Conservation (phyloP, 2,329 filamentous ascomycete species). For the Canariomyces notabilis region DNA sequence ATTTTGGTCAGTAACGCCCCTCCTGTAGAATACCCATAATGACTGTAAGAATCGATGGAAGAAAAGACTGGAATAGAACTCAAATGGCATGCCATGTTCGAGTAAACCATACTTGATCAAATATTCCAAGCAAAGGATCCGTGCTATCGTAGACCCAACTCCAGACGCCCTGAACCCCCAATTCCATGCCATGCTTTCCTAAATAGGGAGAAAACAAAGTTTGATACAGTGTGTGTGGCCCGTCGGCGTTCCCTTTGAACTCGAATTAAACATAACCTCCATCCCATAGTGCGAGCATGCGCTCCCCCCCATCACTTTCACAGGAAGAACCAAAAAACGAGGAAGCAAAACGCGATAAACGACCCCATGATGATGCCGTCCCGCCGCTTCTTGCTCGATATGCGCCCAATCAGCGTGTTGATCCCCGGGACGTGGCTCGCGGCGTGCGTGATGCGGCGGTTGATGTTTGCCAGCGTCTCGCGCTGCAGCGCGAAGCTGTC, state of each 20-base stretch:
- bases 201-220: not conserved
- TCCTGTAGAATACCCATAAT: slow-evolving; percentile 4
- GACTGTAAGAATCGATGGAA: not conserved
- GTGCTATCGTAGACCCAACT: slow-evolving; percentile 1
- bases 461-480: slow-evolving; percentile 83
- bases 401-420: slow-evolving; percentile 85
- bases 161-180: slow-evolving; percentile 8
- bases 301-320: slow-evolving; percentile 34
- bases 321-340: slow-evolving; percentile 76
- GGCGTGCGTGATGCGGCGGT: slow-evolving; percentile 81
- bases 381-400: slow-evolving; percentile 89
- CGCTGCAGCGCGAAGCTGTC: slow-evolving; percentile 84
- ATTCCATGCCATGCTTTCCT: slow-evolving; percentile 4
- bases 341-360: slow-evolving; percentile 88
- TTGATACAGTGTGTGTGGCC: too few relatives aligned
- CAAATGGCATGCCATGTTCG: not conserved
- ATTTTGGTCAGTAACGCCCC: slow-evolving; percentile 7
- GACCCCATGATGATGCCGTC: slow-evolving; percentile 89
- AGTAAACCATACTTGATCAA: too few relatives aligned
- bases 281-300: not conserved
- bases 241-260: too few relatives aligned
- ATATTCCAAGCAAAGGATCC: too few relatives aligned
- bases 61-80: not conserved
- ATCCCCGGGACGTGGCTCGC: slow-evolving; percentile 90
- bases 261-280: slow-evolving; percentile 1